These are phyloP conservation scores for Gymnopus androsaceus DNA, from an alignment of 1,284 basidiomycete species.

Conservation along the genomic window DNA sequence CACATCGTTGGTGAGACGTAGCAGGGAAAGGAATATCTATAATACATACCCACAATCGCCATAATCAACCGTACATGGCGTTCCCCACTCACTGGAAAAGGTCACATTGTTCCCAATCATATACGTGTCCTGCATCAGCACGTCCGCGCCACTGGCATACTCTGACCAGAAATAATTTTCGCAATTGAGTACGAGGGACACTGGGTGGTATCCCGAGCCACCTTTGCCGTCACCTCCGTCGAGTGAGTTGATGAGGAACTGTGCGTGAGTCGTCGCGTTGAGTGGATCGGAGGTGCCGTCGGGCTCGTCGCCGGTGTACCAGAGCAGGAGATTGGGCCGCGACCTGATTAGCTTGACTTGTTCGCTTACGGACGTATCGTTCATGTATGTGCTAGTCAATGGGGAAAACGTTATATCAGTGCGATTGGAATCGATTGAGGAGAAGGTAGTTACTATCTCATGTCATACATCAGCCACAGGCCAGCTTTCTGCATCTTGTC, in stretches of 20 bases:
- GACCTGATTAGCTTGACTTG: slow-evolving; percentile 69
- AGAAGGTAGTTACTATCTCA: slow-evolving; percentile 35
- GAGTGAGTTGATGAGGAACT: slow-evolving; percentile 65
- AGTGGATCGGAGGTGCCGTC: slow-evolving; percentile 71
- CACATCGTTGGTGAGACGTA: too few species aligned
- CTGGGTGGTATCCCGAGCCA: slow-evolving; percentile 62
- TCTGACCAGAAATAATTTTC: slow-evolving; percentile 65
- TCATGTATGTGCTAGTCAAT: slow-evolving; percentile 57
- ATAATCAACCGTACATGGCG: slow-evolving; percentile 43
- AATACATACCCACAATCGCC: slow-evolving; percentile 62
- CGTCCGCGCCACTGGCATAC: slow-evolving; percentile 61
- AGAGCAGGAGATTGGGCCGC: slow-evolving; percentile 67
- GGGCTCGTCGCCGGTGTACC: slow-evolving; percentile 79
- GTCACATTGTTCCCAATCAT: slow-evolving; percentile 71
- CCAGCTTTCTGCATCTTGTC: slow-evolving; percentile 73
- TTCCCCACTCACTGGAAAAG: slow-evolving; percentile 52
- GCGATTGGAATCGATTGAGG: not conserved
- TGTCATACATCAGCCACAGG: slow-evolving; percentile 76
- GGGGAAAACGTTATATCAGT: too few species aligned
- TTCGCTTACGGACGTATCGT: slow-evolving; percentile 59
- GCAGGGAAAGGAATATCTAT: not conserved
- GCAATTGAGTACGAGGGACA: slow-evolving; percentile 76
- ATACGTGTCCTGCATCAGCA: slow-evolving; percentile 52
- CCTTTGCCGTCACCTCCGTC: slow-evolving; percentile 45
- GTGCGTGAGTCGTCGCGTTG: slow-evolving; percentile 57